These are phyloP conservation scores for Blastobotrys americana DNA, from an alignment of 805 yeast species.

Conservation along the genomic window DNA sequence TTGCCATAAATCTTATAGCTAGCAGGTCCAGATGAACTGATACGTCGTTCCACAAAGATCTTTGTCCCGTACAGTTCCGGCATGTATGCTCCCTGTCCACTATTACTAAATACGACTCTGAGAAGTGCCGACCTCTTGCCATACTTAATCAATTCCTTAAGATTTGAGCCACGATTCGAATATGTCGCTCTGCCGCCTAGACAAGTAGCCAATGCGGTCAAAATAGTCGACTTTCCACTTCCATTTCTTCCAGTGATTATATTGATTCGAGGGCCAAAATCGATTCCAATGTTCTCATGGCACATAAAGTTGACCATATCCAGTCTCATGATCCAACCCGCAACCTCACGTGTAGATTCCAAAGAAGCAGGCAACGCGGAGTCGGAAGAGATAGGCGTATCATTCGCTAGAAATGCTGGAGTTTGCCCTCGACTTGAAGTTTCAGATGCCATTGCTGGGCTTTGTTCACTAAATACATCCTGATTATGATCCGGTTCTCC, in stretches of 20 bases:
- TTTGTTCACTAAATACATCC: too few species aligned
- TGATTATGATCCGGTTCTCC: too few species aligned
- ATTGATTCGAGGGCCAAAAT: constrained; percentile 72
- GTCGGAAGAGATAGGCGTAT: too few species aligned
- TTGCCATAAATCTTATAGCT: constrained; percentile 42
- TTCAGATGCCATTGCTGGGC: too few species aligned
- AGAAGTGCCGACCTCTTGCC: constrained; percentile 67
- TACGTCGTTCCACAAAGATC: constrained; percentile 62
- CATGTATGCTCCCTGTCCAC: constrained; percentile 50
- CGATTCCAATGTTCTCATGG: constrained; percentile 70
- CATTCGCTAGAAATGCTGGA: too few species aligned
- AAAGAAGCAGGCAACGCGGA: too few species aligned
- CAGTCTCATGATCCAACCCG: constrained; percentile 66
- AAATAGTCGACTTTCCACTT: constrained; percentile 80
- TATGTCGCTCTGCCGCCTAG: constrained; percentile 82
- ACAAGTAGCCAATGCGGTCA: constrained; percentile 82
- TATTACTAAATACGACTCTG: constrained; percentile 44
- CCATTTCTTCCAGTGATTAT: constrained; percentile 89
- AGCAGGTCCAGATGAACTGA: constrained; percentile 44
- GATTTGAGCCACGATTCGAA: constrained; percentile 74
- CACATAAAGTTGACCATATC: constrained; percentile 63
- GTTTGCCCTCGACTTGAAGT: too few species aligned
- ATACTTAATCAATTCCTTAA: constrained; percentile 65
- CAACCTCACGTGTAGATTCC: too few species aligned
- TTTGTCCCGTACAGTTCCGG: constrained; percentile 60